phyloP scores from a whole-genome alignment of 345 rosid genomes.

The Populus tremula region DNA sequence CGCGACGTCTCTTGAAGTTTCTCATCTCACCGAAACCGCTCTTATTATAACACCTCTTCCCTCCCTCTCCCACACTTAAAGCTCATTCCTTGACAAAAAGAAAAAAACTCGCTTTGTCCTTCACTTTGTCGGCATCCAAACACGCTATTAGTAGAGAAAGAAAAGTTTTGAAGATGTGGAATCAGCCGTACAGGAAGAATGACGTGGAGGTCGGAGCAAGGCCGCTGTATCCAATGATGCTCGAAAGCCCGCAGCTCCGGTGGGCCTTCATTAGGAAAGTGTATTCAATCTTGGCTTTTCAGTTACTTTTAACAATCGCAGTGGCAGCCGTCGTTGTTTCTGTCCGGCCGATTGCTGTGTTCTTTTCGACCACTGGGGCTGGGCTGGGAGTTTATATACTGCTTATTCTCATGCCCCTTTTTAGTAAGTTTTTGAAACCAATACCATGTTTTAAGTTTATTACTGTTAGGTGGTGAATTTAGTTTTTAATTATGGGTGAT shows the following conservation, averaged over 20 bases:
- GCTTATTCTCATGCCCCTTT: slow-evolving; percentile 64
- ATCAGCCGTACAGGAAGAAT: slow-evolving; percentile 39
- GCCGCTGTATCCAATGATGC: slow-evolving; percentile 85
- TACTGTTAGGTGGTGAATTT: not conserved
- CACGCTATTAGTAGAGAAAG: not conserved
- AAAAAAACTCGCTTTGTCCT: not conserved
- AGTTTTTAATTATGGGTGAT: not conserved
- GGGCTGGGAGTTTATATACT: slow-evolving; percentile 81
- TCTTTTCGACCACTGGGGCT: slow-evolving; percentile 58
- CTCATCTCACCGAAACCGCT: not conserved
- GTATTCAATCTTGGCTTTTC: slow-evolving; percentile 67
- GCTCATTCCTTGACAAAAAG: not conserved
- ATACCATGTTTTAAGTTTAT: not conserved
- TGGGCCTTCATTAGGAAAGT: slow-evolving; percentile 92
- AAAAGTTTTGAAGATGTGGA: slow-evolving; percentile 43
- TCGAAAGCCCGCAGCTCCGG: slow-evolving; percentile 79
- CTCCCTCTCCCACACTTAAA: not conserved
- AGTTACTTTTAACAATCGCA: slow-evolving; percentile 67
- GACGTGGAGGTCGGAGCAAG: slow-evolving; percentile 68
- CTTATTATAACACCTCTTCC: not conserved
- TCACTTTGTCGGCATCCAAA: not conserved
- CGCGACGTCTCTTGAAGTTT: slow-evolving; percentile 3
- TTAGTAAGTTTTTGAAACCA: slow-evolving; percentile 36
- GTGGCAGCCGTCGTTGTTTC: slow-evolving; percentile 72
- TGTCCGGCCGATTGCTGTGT: slow-evolving; percentile 56